A percentile compares a stretch with the other conserved stretches of the same genome.
Conservation (phyloP, 176 grass and related monocot species). For the Chloris gayana region DNA sequence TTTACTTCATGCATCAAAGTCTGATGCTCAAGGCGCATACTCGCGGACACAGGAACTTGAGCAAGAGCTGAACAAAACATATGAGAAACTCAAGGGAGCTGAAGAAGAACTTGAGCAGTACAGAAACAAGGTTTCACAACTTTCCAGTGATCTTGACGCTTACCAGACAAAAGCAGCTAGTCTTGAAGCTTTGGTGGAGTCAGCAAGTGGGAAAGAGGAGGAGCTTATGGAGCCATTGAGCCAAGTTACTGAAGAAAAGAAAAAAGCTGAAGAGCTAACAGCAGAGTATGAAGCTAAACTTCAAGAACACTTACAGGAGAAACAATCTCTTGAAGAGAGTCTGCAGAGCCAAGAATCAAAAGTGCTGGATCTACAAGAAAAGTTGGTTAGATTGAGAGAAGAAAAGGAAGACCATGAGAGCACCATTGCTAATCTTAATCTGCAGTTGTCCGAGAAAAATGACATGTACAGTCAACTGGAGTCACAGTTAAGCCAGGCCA, state of each 20-base stretch:
- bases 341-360: conserved; percentile 61
- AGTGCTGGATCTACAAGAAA: conserved; percentile 53
- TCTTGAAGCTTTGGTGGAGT: conserved; percentile 66
- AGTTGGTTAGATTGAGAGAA: conserved; percentile 55
- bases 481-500: conserved; percentile 50
- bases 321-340: conserved; percentile 56
- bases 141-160: conserved; percentile 54
- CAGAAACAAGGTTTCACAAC: conserved; percentile 53
- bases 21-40: conserved; percentile 58
- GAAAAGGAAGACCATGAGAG: conserved; percentile 56
- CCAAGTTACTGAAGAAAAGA: conserved; percentile 70
- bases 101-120: conserved; percentile 49
- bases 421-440: conserved; percentile 54
- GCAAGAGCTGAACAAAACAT: conserved; percentile 42
- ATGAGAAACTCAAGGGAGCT: conserved; percentile 51
- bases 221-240: conserved; percentile 60
- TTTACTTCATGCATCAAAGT: conserved; percentile 64
- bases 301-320: conserved; percentile 58
- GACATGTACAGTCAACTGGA: conserved; percentile 55
- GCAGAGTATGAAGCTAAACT: conserved; percentile 51
- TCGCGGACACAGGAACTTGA: conserved; percentile 56
- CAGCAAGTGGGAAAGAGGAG: conserved; percentile 59
- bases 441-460: conserved; percentile 49
- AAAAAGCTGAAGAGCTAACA: conserved; percentile 56
- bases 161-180: conserved; percentile 61